These are phyloP conservation scores for Bonia amplexicaulis DNA, from an alignment of 176 grass and related monocot species.

Conservation along the genomic window DNA sequence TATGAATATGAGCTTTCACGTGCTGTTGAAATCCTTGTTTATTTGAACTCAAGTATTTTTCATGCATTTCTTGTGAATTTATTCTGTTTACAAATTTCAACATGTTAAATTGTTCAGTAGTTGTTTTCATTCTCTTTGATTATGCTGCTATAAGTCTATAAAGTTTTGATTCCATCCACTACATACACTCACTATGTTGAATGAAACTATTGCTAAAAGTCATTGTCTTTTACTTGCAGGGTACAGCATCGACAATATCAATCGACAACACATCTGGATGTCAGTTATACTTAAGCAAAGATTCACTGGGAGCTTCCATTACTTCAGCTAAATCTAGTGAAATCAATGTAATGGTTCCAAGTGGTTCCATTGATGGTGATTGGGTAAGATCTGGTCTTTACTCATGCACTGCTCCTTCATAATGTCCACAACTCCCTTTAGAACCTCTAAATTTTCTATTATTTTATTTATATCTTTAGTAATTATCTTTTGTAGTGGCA, in stretches of 20 bases:
- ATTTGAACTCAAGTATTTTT: neutral
- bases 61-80: neutral
- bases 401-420: neutral
- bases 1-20: neutral
- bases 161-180: neutral
- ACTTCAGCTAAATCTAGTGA: constrained; percentile 98
- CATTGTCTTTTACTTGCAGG: constrained; percentile 35
- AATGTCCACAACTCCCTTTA: neutral
- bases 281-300: constrained; percentile 85
- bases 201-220: neutral
- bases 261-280: constrained; percentile 96
- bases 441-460: neutral
- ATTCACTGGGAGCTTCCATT: constrained; percentile 71
- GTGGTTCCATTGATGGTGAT: constrained; percentile 52
- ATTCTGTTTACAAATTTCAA: neutral
- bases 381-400: constrained; percentile 55
- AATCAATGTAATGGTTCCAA: constrained; percentile 84
- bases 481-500: neutral
- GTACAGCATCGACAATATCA: constrained; percentile 84
- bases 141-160: neutral
- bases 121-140: neutral
- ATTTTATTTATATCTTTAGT: neutral
- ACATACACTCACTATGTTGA: neutral
- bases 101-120: neutral
- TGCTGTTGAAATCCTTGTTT: constrained; percentile 10